A percentile compares a stretch with the other conserved stretches of the same genome.
phyloP scores from a whole-genome alignment of 2,329 filamentous ascomycete genomes.

The Dryadomyces sulphureus region DNA sequence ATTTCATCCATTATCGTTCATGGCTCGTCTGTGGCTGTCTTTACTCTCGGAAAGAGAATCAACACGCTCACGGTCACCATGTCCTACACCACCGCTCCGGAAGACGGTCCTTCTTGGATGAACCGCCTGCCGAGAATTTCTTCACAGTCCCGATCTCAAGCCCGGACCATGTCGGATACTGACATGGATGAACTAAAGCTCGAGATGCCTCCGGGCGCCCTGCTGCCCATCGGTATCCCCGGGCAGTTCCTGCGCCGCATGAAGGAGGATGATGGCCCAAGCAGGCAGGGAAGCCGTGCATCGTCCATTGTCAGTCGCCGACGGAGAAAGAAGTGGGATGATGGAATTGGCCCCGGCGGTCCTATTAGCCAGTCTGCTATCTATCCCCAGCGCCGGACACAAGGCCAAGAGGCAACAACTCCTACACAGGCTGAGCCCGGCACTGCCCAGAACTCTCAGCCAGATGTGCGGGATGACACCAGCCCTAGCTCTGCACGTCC shows the following conservation, averaged over 20 bases:
- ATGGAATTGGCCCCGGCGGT: conserved; percentile 64
- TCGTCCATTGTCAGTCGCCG: conserved; percentile 46
- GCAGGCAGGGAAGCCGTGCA: conserved; percentile 37
- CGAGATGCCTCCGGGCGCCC: conserved; percentile 49
- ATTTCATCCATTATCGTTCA: conserved; percentile 91
- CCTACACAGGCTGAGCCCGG: conserved; percentile 2
- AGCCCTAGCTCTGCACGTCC: conserved; percentile 5
- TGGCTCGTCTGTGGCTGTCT: conserved; percentile 95
- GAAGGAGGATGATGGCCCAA: conserved; percentile 55
- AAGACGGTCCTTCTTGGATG: conserved; percentile 89
- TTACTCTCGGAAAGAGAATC: conserved; percentile 94
- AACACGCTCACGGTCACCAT: conserved; percentile 91
- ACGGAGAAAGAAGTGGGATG: conserved; percentile 54
- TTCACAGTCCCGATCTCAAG: conserved; percentile 61
- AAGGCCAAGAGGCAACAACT: not conserved
- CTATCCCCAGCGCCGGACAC: conserved; percentile 40
- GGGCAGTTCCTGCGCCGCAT: conserved; percentile 71
- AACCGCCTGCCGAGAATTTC: conserved; percentile 66
- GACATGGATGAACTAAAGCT: conserved; percentile 53
- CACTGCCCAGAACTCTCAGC: conserved; percentile 9
- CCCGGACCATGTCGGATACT: conserved; percentile 68
- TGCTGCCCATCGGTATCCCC: conserved; percentile 58
- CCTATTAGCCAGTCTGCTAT: conserved; percentile 87
- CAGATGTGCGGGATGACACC: conserved; percentile 13
- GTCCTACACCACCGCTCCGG: conserved; percentile 83